Base-by-base conservation (phyloP, 2,329 filamentous ascomycete genomes). In the Beauveria sp. region DNA sequence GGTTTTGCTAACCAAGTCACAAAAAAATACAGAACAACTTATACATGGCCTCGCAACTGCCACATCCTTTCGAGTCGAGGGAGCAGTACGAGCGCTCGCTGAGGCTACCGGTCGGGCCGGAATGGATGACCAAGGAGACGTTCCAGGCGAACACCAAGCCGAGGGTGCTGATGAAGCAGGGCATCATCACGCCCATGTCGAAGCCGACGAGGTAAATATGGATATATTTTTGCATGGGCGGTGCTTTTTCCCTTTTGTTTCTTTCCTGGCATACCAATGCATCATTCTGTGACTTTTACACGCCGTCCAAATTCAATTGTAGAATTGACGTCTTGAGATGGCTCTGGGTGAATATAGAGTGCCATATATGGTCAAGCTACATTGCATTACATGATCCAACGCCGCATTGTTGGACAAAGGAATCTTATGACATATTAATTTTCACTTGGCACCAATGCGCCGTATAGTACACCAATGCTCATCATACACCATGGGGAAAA, bases 91-190 rank as follows among this genome's bases (percentile, higher is more conserved):
- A 99, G 79, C 81, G 93, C 56, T 90, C 89, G 65, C 78, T 98
- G 62, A 82, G 93, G 49, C 77, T 97, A 66, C 95, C 95, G 1
- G 85, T 98, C 63, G 95, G 95, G 1, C 91, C 89, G 18, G 93
- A 99, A 75, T 99, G 93, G 93, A 86, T 87, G 67, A 98, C 93
- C n/a, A 97, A 96, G 83, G 86, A 91, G 78, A 91, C 89, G 16
- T 95, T 95, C 82, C 93, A 98, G 79, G 86, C 89, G 68, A 85
- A 85, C 64, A 96, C 90, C 63, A 96, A 93, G 82, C 95, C 95
- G 62, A 86, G 91, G 68, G 84, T 98, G 66, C 80, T 98, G 73
- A 79, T 96, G 73, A 97, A 96, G 80, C 90, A 93, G 77, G 95
- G 95, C 52, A 82, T 96, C 66, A 92, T 99, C 74, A 83, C 86